phyloP scores from a whole-genome alignment of 177 flowering plant species.

The Vitis hybrid region DNA sequence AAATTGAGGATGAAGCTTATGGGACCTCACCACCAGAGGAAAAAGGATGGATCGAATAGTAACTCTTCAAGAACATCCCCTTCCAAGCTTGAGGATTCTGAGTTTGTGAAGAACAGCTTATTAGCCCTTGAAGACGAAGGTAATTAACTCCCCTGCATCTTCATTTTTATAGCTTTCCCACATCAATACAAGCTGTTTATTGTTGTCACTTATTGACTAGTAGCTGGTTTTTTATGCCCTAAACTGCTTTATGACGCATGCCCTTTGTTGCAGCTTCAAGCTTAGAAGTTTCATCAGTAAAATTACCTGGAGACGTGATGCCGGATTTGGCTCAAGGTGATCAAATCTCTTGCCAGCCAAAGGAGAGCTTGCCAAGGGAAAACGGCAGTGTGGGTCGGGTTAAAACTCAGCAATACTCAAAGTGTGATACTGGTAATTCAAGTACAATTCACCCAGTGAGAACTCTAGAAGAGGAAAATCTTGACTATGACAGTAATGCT shows the following conservation, averaged over 20 bases:
- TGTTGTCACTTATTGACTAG: too few relatives aligned
- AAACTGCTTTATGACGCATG: constrained; percentile 2
- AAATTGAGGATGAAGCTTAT: constrained; percentile 88
- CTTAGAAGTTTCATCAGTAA: constrained; percentile 23
- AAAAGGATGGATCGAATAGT: constrained; percentile 64
- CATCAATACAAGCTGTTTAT: too few relatives aligned
- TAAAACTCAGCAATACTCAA: constrained; percentile 36
- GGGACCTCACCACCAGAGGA: constrained; percentile 56
- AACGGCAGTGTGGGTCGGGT: constrained; percentile 22
- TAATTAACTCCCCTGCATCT: constrained; percentile 11
- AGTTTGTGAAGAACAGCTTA: constrained; percentile 65
- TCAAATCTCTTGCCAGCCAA: constrained; percentile 19
- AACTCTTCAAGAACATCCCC: constrained; percentile 90
- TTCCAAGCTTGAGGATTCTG: constrained; percentile 65
- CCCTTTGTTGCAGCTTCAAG: constrained; percentile 30
- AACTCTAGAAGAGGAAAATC: constrained; percentile 64
- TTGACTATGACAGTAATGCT: constrained; percentile 89
- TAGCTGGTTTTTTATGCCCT: not conserved
- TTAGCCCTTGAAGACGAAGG: constrained; percentile 60
- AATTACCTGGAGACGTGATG: constrained; percentile 12
- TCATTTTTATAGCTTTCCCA: not conserved
- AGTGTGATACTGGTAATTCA: constrained; percentile 34
- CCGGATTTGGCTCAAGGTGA: constrained; percentile 22
- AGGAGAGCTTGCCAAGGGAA: constrained; percentile 29
- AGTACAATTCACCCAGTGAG: constrained; percentile 62